Evolutionary conservation across 495 filamentous ascomycete species (phyloP).

Genomic region (Penicillium silybi): DNA sequence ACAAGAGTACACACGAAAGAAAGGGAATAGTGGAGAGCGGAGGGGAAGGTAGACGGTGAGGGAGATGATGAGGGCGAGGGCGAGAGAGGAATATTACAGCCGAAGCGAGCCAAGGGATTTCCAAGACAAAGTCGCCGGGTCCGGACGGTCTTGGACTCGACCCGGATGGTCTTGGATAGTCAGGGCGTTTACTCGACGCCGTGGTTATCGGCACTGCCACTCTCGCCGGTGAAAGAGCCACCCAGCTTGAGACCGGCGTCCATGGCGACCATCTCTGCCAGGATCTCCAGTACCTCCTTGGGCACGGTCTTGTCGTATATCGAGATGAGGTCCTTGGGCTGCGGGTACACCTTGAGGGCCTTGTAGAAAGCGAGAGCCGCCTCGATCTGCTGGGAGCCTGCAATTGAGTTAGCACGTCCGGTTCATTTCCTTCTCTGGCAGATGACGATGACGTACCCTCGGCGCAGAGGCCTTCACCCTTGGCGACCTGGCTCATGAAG

Average conservation of each 20-base stretch:
- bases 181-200: constrained; percentile 35
- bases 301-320: constrained; percentile 98
- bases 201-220: constrained; percentile 35
- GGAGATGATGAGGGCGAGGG: not conserved
- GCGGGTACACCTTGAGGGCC: constrained; percentile 96
- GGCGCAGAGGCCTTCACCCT: constrained; percentile 72
- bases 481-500: constrained; percentile 92
- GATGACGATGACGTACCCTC: constrained; percentile 50
- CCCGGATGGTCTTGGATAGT: not conserved
- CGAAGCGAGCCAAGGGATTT: constrained; percentile 8
- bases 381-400: constrained; percentile 71
- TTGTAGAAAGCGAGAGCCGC: constrained; percentile 95
- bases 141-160: not conserved
- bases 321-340: constrained; percentile 82
- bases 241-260: constrained; percentile 70
- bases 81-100: constrained; percentile 6
- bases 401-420: not conserved
- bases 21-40: constrained; percentile 11
- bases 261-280: constrained; percentile 96
- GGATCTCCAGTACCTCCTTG: constrained; percentile 89
- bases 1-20: constrained; percentile 11
- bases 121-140: constrained; percentile 5
- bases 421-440: not conserved
- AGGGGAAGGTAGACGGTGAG: not conserved
- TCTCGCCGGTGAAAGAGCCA: constrained; percentile 37